Conservation (phyloP, 768 basidiomycete genomes). For the Pulveroboletus frians region DNA sequence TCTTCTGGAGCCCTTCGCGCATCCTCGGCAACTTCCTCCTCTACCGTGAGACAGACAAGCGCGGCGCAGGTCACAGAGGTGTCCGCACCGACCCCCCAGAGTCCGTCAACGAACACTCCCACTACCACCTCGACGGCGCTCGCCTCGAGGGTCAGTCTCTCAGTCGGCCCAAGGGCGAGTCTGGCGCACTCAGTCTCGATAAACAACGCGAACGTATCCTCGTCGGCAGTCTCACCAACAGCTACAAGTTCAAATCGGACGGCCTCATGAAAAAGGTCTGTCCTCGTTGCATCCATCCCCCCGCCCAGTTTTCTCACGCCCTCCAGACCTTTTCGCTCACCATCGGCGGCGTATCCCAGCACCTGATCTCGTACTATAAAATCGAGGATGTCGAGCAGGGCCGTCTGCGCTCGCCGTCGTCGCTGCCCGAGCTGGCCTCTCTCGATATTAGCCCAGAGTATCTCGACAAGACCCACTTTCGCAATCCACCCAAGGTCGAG, state of each 20-base stretch:
- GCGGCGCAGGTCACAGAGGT: slow-evolving; percentile 59
- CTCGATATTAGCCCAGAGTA: slow-evolving; percentile 86
- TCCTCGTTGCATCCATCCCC: slow-evolving; percentile 11
- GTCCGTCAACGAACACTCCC: slow-evolving; percentile 36
- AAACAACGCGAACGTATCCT: slow-evolving; percentile 74
- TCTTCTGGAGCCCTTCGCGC: slow-evolving; percentile 89
- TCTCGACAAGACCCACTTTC: slow-evolving; percentile 86
- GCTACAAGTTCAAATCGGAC: slow-evolving; percentile 86
- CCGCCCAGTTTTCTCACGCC: slow-evolving; percentile 28
- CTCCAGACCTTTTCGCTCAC: slow-evolving; percentile 84
- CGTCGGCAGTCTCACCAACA: slow-evolving; percentile 88
- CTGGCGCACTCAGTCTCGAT: slow-evolving; percentile 47
- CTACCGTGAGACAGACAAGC: slow-evolving; percentile 90
- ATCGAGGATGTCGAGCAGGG: slow-evolving; percentile 88
- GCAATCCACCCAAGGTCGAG: slow-evolving; percentile 86
- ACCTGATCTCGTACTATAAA: slow-evolving; percentile 93
- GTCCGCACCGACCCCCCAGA: slow-evolving; percentile 39
- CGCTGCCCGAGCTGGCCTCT: slow-evolving; percentile 79
- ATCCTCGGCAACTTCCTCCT: slow-evolving; percentile 94
- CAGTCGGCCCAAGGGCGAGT: slow-evolving; percentile 59
- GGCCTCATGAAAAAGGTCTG: slow-evolving; percentile 97
- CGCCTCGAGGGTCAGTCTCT: slow-evolving; percentile 41
- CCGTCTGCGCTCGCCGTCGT: slow-evolving; percentile 81
- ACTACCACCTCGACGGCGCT: slow-evolving; percentile 32
- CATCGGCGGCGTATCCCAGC: slow-evolving; percentile 80